Base-by-base conservation (phyloP, 2,329 filamentous ascomycete genomes). In the Tolypocladium tundrense region DNA sequence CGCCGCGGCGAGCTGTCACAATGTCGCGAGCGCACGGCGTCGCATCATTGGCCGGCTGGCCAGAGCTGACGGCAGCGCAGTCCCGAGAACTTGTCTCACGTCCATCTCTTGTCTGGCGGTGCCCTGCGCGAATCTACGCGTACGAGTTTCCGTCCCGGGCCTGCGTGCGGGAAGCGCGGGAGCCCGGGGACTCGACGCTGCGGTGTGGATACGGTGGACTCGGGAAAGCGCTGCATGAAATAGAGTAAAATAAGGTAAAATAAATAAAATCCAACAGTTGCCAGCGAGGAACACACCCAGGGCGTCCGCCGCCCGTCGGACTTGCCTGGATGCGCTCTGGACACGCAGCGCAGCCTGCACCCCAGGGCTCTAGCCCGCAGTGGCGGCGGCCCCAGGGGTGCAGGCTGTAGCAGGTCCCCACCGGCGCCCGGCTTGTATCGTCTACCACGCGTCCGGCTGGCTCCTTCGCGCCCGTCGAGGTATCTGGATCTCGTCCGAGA, bases 21-120 rank as follows among this genome's bases (percentile, higher is more conserved):
- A n/a, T 9, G 19, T 21, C 19, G 1, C 41, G 5, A 19, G 2
- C 8, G 41, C 41, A 43, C 24, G n/a, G 19, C 16, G 27, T 9
- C 8, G 48, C 9, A 16, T 4, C 40, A 41, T 41, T 41, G 40
- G 40, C 40, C 3, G 13, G 35, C 35, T 33, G 31, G 31, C 31
- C 31, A 21, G 42, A 2, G 24, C 24, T 11, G 48, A 43, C 54
- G 54, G 54, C 54, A 56, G 54, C 42, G 19, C 31, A 37, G n/a
- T 56, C 42, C 54, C 54, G 54, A 56, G 54, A 56, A 56, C 54
- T 27, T 56, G 54, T 56, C 54, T 56, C 54, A 56, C 41, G 48
- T 21, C 48, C 48, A 51, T 35, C 31, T 51, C 48, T n/a, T 31
- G 45, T 27, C 27, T n/a, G 3, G 2, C 24, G 24, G 24, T 24